Percentiles rank a stretch among this genome's conserved stretches.
phyloP scores from a whole-genome alignment of 2,329 filamentous ascomycete genomes.

The Ceratocystis harringtonii region DNA sequence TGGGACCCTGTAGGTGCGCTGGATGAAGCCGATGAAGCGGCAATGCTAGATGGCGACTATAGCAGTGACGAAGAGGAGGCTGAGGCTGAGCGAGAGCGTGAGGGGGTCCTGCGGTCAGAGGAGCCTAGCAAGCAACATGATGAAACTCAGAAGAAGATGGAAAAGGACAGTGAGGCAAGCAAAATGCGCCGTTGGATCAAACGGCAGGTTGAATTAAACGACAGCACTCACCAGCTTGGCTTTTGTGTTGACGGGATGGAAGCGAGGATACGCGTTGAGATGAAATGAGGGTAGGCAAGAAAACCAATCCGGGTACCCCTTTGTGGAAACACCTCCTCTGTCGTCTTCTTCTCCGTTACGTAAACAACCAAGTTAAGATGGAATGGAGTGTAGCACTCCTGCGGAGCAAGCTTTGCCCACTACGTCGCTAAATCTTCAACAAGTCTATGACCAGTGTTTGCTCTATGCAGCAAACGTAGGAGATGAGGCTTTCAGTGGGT shows the following conservation, averaged over 20 bases:
- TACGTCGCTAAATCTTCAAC: neutral
- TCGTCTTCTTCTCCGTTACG: too few relatives aligned
- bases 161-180: slow-evolving; percentile 20
- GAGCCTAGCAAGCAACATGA: slow-evolving; percentile 14
- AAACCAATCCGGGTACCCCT: neutral
- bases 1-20: slow-evolving; percentile 63
- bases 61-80: slow-evolving; percentile 39
- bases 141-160: slow-evolving; percentile 22
- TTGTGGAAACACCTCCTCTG: neutral
- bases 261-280: slow-evolving; percentile 49
- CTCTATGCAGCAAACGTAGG: neutral
- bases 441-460: neutral
- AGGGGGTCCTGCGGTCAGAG: slow-evolving; percentile 19
- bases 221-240: slow-evolving; percentile 67
- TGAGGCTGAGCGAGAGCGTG: slow-evolving; percentile 25
- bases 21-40: slow-evolving; percentile 40
- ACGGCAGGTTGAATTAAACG: slow-evolving; percentile 63
- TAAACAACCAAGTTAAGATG: neutral
- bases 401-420: neutral
- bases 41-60: slow-evolving; percentile 30
- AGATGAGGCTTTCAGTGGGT: neutral
- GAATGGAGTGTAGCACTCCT: neutral
- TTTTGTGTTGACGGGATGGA: slow-evolving; percentile 66
- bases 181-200: slow-evolving; percentile 50
- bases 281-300: neutral